Evolutionary conservation across 306 rosid genomes (phyloP), one percentile per base, ranked within the genome.

Genomic region (Begonia fuchsioides): DNA sequence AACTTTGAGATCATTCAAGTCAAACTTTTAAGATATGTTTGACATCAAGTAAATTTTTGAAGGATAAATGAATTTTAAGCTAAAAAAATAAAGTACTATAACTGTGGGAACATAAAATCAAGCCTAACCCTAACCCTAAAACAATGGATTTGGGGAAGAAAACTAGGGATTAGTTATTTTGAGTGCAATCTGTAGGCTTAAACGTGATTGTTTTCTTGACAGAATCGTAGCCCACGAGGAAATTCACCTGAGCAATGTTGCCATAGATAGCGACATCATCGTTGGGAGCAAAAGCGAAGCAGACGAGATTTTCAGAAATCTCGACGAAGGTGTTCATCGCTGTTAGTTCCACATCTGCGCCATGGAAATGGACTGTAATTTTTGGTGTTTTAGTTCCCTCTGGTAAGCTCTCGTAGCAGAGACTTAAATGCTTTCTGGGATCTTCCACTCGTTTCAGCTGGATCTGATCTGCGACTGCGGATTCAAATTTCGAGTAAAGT

Each of bases 211-310:
- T 46, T 2, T 40, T 50, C 6, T 45, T 15, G 8, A 15, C 11
- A 2, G 47, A 39, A 41, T 81, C 93, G 52, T 86, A 86, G 0
- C 93, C 95, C 13, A 76, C 68, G 52, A 67, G 38, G 50, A 78
- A 56, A 43, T 69, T 70, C 35, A 17, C 38, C 40, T 86, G 93
- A 0, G 77, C 64, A 15, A 86, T 0, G 19, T 76, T 86, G 0
- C 88, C 93, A 11, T 64, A 76, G 12, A 80, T 68, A 1, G 62
- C 11, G 0, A 15, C 3, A 3, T 0, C 0, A 0, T 5, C 0
- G 3, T 7, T 0, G 8, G 14, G 10, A 0, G 2, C 3, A 12
- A 86, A 76, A 9, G 83, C 76, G 0, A 86, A 65, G 50, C 96
- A 86, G 3, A 45, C 39, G 0, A 65, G 53, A 0, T 10, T 49